Evolutionary conservation across 163 green algal genomes (phyloP).

Genomic region (Prototheca wickerhamii): DNA sequence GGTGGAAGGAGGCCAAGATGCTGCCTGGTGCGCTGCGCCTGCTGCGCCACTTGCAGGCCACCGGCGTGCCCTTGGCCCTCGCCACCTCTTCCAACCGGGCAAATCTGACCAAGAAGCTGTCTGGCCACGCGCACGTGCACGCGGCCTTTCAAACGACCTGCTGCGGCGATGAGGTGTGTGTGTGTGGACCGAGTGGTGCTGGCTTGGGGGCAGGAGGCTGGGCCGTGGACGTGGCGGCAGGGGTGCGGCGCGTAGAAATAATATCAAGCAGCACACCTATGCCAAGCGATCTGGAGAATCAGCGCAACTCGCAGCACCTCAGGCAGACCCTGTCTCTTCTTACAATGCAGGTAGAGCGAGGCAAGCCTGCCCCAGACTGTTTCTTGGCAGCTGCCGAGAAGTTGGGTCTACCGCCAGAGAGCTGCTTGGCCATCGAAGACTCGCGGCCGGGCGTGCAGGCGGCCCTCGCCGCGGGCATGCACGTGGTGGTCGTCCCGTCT

Average conservation of each 20-base stretch:
- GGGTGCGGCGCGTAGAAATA: too few species aligned
- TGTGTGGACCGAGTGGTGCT: too few species aligned
- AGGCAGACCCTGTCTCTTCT: too few species aligned
- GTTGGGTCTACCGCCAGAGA: constrained; percentile 33
- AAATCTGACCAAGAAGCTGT: constrained; percentile 66
- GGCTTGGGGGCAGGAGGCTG: neutral
- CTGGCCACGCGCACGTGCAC: constrained; percentile 29
- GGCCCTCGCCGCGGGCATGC: constrained; percentile 69
- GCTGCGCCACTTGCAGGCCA: constrained; percentile 54
- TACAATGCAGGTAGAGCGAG: constrained; percentile 25
- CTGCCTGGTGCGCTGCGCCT: constrained; percentile 74
- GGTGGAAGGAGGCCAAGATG: constrained; percentile 55
- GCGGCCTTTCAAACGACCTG: constrained; percentile 41
- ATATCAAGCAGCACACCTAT: too few species aligned
- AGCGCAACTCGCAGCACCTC: neutral
- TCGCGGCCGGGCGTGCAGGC: constrained; percentile 57
- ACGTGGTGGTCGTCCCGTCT: constrained; percentile 62
- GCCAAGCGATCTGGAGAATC: too few species aligned
- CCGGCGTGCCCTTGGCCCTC: constrained; percentile 54
- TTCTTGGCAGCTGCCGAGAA: constrained; percentile 50
- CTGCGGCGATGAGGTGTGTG: constrained; percentile 49
- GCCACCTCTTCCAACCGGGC: constrained; percentile 62
- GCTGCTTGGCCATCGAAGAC: constrained; percentile 83
- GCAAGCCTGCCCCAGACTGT: constrained; percentile 70
- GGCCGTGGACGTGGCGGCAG: too few species aligned